These are phyloP conservation scores for Fusarium domesticum DNA, from an alignment of 2,329 filamentous ascomycete genomes.

Conservation along the genomic window DNA sequence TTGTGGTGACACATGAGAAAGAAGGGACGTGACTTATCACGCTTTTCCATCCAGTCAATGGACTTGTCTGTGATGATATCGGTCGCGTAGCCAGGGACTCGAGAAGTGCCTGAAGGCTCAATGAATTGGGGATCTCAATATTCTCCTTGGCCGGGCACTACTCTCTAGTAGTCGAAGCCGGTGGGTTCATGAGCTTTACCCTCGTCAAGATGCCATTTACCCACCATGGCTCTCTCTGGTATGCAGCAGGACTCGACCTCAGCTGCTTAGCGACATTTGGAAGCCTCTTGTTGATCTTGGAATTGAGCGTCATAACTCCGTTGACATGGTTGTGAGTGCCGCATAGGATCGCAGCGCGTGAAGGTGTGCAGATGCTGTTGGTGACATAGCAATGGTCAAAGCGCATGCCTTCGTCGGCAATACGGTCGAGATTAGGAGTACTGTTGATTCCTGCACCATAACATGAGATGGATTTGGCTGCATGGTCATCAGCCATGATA, in stretches of 20 bases:
- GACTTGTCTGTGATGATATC: slow-evolving; percentile 52
- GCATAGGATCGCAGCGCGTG: slow-evolving; percentile 46
- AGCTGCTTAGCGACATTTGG: slow-evolving; percentile 52
- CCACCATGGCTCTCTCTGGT: slow-evolving; percentile 50
- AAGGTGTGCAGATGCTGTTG: slow-evolving; percentile 52
- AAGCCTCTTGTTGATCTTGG: slow-evolving; percentile 45
- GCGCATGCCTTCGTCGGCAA: slow-evolving; percentile 47
- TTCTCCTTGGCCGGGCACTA: slow-evolving; percentile 50
- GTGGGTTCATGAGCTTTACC: slow-evolving; percentile 43
- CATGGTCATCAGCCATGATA: slow-evolving; percentile 54
- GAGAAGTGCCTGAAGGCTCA: slow-evolving; percentile 33
- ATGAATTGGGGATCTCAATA: slow-evolving; percentile 52
- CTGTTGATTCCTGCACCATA: slow-evolving; percentile 51
- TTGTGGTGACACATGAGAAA: slow-evolving; percentile 57
- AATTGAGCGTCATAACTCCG: slow-evolving; percentile 46
- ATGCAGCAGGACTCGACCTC: slow-evolving; percentile 38
- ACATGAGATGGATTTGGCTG: slow-evolving; percentile 45
- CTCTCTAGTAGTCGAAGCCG: slow-evolving; percentile 50
- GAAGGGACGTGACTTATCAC: slow-evolving; percentile 41
- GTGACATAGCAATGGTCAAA: slow-evolving; percentile 55
- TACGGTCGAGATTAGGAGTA: slow-evolving; percentile 49
- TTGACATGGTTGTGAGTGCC: slow-evolving; percentile 53
- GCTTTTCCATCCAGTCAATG: slow-evolving; percentile 38
- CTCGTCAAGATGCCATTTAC: slow-evolving; percentile 53
- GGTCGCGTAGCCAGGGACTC: slow-evolving; percentile 44